Evolutionary conservation across 164 flowering plant genomes (phyloP), one percentile per base, ranked within the genome.

Genomic region (Akebia trifoliata): DNA sequence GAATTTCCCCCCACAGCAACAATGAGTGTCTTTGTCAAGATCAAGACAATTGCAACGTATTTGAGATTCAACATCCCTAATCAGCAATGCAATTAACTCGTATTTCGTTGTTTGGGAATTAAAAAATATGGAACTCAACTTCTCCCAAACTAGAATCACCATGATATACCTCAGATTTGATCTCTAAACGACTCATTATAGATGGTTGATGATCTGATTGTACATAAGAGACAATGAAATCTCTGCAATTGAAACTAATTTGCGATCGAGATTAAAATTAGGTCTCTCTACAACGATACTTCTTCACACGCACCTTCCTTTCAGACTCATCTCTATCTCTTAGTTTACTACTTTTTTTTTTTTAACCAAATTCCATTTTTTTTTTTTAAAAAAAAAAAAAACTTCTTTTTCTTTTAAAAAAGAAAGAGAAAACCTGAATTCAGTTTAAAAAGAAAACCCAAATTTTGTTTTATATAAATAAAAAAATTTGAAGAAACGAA

Each of bases 11-110:
- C n/a, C n/a, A n/a, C n/a, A n/a, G 97, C 99, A 60, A 94, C 99
- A 64, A 94, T 88, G 15, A 94, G 85, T 0, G 99, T 94, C 72
- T n/a, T 94, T 97, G 31, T 94, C 99, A 2, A 94, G 91, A 81
- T 94, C 99, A 94, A 94, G 9, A 90, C 99, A 62, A 90, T 88
- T 0, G 91, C 65, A 6, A 94, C 77, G 63, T 96, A 94, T 18
- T 97, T 69, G 47, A 76, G 42, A 69, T 94, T 90, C 67, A 94
- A 70, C 96, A 90, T 74, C 45, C 80, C 74, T 39, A 83, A 56
- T 72, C 70, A 4, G 99, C 78, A 26, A 87, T 51, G 65, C 65
- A 79, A 56, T 64, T 81, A 68, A 93, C 82, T 21, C 97, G 87
- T 45, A 93, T 83, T 78, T 90, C 95, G 72, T 82, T 82, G 68